phyloP scores from a whole-genome alignment of 768 basidiomycete species.

The Steccherinum ochraceum region DNA sequence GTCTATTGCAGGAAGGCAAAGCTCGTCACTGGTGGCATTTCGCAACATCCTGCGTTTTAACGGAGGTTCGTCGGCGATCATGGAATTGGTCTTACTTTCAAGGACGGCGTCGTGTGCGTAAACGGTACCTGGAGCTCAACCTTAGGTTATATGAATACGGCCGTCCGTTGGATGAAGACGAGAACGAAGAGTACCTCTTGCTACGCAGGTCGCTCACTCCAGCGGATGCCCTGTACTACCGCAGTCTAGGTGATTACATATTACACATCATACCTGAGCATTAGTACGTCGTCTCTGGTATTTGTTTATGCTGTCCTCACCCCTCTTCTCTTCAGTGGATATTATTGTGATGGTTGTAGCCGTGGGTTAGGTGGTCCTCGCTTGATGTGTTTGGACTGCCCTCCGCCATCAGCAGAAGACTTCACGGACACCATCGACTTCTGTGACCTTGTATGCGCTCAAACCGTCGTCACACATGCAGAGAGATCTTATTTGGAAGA shows the following conservation, averaged over 20 bases:
- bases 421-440: constrained; percentile 13
- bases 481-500: not conserved
- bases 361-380: constrained; percentile 11
- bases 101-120: constrained; percentile 21
- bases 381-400: constrained; percentile 12
- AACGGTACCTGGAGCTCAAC: constrained; percentile 23
- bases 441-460: constrained; percentile 13
- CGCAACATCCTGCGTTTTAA: constrained; percentile 19
- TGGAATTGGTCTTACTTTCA: constrained; percentile 28
- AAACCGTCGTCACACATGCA: constrained; percentile 1
- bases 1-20: constrained; percentile 13
- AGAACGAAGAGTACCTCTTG: constrained; percentile 15
- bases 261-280: constrained; percentile 18
- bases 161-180: constrained; percentile 5
- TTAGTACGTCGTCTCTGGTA: constrained; percentile 13
- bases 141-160: constrained; percentile 11
- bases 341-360: constrained; percentile 12
- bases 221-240: constrained; percentile 19
- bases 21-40: constrained; percentile 26
- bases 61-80: constrained; percentile 15
- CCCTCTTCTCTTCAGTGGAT: not conserved
- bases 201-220: constrained; percentile 16
- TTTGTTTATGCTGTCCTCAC: not conserved
- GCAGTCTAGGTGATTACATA: constrained; percentile 12
- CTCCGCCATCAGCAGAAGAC: constrained; percentile 1